Evolutionary conservation across 345 rosid genomes (phyloP), one percentile per base, ranked within the genome.

Genomic region (Cardamine chenopodiifolia): DNA sequence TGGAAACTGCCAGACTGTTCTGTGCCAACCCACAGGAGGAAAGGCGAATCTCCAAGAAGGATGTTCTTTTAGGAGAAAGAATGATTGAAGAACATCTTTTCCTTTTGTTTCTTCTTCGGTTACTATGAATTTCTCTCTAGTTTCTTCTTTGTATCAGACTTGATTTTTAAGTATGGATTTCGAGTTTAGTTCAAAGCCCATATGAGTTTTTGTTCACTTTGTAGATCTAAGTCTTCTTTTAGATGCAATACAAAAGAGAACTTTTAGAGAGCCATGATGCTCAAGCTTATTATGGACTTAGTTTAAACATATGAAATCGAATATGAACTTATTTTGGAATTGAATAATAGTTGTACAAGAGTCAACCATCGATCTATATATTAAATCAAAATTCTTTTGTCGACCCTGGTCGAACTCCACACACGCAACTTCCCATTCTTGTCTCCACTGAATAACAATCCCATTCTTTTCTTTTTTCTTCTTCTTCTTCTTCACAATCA

Each of bases 11-110:
- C 86, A 84, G 80, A 79, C 84, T 0, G 83, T 86, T 17, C 34
- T 86, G 44, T 84, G 90, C 83, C 84, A 81, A 71, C 88, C 88
- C 8, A 86, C 90, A 0, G 90, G 90, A 47, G 90, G 90, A 11
- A 79, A 80, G 57, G 88, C 88, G 0, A 71, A 66, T 56, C 85
- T 86, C 26, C 76, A 80, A 0, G 90, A 84, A 68, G 90, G 88
- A 1, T 82, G 86, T 76, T 82, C 88, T 63, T 86, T 84, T 80
- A 77, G 90, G 78, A 84, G 50, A 67, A 86, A 86, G 84, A 55
- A 42, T 18, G 85, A 82, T 19, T 83, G 26, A 39, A 55, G 18
- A 29, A 4, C 28, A 26, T 26, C 28, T 26, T 3, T 26, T 10
- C 40, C 44, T 39, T 13, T 39, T 0, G 6, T n/a, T 44, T 17